Percentiles rank a stretch among this genome's conserved stretches.
phyloP scores from a whole-genome alignment of 352 stramenopile species.

The Pythium guiyangense region DNA sequence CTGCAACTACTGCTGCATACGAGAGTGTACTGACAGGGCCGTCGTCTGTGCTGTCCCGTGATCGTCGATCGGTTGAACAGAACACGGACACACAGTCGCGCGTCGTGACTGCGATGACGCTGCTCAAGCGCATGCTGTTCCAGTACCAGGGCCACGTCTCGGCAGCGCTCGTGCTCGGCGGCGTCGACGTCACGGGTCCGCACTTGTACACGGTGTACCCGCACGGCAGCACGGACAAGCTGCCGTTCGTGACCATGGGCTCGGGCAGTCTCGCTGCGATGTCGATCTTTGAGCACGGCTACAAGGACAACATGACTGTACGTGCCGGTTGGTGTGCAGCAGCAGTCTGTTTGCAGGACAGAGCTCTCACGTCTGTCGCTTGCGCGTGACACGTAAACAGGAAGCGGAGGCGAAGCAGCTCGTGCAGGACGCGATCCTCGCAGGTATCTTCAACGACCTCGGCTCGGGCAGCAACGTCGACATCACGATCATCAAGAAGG shows the following conservation, averaged over 20 bases:
- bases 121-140: slow-evolving; percentile 97
- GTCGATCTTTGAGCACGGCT: slow-evolving; percentile 94
- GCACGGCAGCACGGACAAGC: slow-evolving; percentile 95
- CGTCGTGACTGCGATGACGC: slow-evolving; percentile 95
- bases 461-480: slow-evolving; percentile 97
- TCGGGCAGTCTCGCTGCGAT: slow-evolving; percentile 98
- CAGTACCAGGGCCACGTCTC: slow-evolving; percentile 95
- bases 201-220: slow-evolving; percentile 98
- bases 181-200: slow-evolving; percentile 93
- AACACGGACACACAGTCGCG: slow-evolving; percentile 86
- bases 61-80: slow-evolving; percentile 13
- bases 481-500: slow-evolving; percentile 92
- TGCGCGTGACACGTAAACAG: slow-evolving; percentile 10
- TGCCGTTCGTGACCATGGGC: slow-evolving; percentile 99
- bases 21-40: not conserved
- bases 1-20: not conserved
- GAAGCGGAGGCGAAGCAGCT: slow-evolving; percentile 96
- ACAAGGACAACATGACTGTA: slow-evolving; percentile 93
- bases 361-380: not conserved
- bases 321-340: not conserved
- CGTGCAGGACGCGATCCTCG: slow-evolving; percentile 94
- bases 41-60: not conserved
- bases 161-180: slow-evolving; percentile 96
- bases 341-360: too few relatives aligned
- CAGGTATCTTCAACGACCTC: slow-evolving; percentile 98